A percentile compares a stretch with the other conserved stretches of the same genome.
phyloP scores from a whole-genome alignment of 1,284 basidiomycete genomes.

The Omphalotus olearius region DNA sequence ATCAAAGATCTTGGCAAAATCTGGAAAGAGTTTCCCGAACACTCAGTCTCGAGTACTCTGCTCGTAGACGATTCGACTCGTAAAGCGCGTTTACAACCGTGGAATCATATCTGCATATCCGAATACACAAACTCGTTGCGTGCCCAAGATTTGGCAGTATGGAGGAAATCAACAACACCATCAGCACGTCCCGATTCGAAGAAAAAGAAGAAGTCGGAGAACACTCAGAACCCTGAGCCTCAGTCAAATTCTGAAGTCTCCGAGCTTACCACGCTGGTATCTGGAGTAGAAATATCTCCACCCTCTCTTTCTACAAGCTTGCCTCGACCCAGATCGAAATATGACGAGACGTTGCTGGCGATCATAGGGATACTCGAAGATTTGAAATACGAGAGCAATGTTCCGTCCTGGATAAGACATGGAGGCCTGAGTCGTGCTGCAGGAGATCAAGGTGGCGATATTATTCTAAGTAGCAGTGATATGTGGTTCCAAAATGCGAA shows the following conservation, averaged over 20 bases:
- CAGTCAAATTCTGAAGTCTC: not conserved
- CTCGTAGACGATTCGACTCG: conserved; percentile 78
- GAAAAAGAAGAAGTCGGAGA: conserved; percentile 11
- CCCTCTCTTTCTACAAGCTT: not conserved
- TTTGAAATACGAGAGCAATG: conserved; percentile 42
- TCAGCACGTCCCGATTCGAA: not conserved
- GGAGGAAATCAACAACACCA: conserved; percentile 7
- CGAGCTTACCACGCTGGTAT: not conserved
- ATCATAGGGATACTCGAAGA: conserved; percentile 57
- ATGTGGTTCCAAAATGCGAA: conserved; percentile 9
- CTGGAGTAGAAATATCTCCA: not conserved
- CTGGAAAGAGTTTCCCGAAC: conserved; percentile 53
- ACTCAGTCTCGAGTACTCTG: conserved; percentile 68
- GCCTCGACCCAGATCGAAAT: conserved; percentile 16
- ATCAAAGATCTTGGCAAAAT: conserved; percentile 75
- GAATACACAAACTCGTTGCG: conserved; percentile 57
- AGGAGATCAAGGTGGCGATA: not conserved
- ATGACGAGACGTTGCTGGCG: conserved; percentile 51
- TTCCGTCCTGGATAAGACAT: conserved; percentile 51
- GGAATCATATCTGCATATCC: conserved; percentile 71
- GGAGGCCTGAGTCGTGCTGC: conserved; percentile 37
- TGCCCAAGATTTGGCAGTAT: conserved; percentile 37
- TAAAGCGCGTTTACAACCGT: conserved; percentile 78
- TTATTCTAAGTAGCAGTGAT: not conserved
- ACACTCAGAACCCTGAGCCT: not conserved